These are phyloP conservation scores for Phlyctochytrium planicorne DNA, from an alignment of 192 early-diverging fungal species.

Conservation along the genomic window DNA sequence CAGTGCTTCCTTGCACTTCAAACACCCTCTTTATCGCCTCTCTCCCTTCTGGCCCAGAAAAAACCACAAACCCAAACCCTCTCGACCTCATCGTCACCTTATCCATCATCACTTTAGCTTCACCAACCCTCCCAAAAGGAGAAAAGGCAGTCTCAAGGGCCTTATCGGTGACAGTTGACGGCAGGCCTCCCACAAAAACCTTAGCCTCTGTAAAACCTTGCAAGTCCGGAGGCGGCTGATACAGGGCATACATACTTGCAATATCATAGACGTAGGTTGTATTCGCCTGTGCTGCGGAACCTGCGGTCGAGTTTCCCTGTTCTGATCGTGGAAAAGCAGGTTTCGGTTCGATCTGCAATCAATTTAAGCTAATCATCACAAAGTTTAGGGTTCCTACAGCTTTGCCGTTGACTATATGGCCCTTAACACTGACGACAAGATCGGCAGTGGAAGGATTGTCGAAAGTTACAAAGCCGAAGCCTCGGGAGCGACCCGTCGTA, in stretches of 20 bases:
- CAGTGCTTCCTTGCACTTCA: neutral
- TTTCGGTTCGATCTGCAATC: neutral
- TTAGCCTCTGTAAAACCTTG: too few species aligned
- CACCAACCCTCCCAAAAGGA: slow-evolving; percentile 9
- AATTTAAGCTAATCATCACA: neutral
- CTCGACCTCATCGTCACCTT: slow-evolving; percentile 6
- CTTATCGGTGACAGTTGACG: slow-evolving; percentile 15
- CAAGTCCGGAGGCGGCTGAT: neutral
- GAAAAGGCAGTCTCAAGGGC: neutral
- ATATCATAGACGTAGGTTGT: too few species aligned
- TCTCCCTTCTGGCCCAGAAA: neutral
- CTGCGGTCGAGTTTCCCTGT: neutral
- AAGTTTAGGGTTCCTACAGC: neutral
- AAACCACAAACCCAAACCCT: slow-evolving; percentile 24
- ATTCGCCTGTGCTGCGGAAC: neutral
- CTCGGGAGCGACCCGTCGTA: slow-evolving; percentile 67
- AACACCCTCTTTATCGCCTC: neutral
- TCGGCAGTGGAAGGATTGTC: neutral
- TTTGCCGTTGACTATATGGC: neutral
- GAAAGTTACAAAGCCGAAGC: slow-evolving; percentile 49
- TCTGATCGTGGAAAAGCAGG: neutral
- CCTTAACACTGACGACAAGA: neutral
- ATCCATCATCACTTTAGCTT: slow-evolving; percentile 19
- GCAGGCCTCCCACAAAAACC: slow-evolving; percentile 21
- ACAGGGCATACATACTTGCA: neutral